Percentiles rank a stretch among this genome's conserved stretches.
phyloP scores from a whole-genome alignment of 2,329 filamentous ascomycete species.

The Aspergillus aculeatus region DNA sequence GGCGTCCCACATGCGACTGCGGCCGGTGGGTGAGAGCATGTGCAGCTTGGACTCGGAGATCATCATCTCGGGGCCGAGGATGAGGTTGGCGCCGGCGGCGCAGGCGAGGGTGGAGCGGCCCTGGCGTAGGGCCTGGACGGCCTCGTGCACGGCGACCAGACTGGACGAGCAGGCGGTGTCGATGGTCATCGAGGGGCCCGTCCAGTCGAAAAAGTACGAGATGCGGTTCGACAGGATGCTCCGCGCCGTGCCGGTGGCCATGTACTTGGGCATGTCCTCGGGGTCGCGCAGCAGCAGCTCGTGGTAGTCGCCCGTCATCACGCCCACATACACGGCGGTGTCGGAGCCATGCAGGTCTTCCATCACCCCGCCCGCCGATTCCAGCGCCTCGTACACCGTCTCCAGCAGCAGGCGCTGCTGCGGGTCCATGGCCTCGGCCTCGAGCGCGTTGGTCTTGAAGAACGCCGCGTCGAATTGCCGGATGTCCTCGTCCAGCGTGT shows the following conservation, averaged over 20 bases:
- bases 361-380: slow-evolving; percentile 1
- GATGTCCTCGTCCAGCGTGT: slow-evolving; percentile 8
- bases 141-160: slow-evolving; percentile 32
- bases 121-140: slow-evolving; percentile 20
- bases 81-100: slow-evolving; percentile 1
- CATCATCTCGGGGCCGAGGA: background rate
- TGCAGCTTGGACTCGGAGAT: slow-evolving; percentile 22
- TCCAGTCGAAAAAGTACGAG: slow-evolving; percentile 28
- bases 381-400: slow-evolving; percentile 11
- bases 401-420: slow-evolving; percentile 14
- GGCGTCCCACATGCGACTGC: slow-evolving; percentile 47
- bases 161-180: slow-evolving; percentile 46
- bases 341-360: slow-evolving; percentile 1
- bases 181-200: slow-evolving; percentile 38
- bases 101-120: background rate
- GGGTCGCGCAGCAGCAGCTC: slow-evolving; percentile 1
- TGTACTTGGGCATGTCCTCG: background rate
- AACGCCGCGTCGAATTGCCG: slow-evolving; percentile 10
- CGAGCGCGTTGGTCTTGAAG: slow-evolving; percentile 9
- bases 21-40: slow-evolving; percentile 51
- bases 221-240: slow-evolving; percentile 36
- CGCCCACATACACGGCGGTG: slow-evolving; percentile 6
- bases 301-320: slow-evolving; percentile 10
- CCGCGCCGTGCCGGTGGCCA: slow-evolving; percentile 23
- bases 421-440: slow-evolving; percentile 12